Evolutionary conservation across 371 early-diverging fungal genomes (phyloP).

Genomic region (Thermomucor indicae-seudaticae): DNA sequence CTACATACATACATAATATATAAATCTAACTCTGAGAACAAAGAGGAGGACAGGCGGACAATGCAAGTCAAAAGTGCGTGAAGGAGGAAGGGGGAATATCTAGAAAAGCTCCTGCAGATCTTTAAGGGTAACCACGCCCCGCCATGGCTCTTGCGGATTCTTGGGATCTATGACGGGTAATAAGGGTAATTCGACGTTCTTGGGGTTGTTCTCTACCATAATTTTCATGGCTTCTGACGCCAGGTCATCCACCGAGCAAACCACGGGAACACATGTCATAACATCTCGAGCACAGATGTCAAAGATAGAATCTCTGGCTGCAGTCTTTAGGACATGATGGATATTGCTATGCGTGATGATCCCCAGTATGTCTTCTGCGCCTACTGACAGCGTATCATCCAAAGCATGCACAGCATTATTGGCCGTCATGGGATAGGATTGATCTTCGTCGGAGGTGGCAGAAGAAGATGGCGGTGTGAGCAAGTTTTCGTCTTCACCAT

Average conservation of each 20-base stretch:
- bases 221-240: constrained; percentile 32
- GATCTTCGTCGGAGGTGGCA: constrained; percentile 8
- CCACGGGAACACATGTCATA: constrained; percentile 30
- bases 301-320: constrained; percentile 31
- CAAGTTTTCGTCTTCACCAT: background rate
- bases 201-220: constrained; percentile 19
- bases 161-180: constrained; percentile 31
- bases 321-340: constrained; percentile 27
- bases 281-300: constrained; percentile 34
- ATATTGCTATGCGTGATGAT: constrained; percentile 44
- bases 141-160: constrained; percentile 14
- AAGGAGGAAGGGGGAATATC: background rate
- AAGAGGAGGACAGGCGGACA: background rate
- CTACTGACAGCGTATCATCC: background rate
- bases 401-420: background rate
- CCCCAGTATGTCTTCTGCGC: constrained; percentile 19
- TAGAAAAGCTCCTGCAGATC: constrained; percentile 45
- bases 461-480: constrained; percentile 5
- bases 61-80: background rate
- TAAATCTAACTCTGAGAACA: background rate
- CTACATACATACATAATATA: too few relatives aligned
- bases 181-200: constrained; percentile 19
- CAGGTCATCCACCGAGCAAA: constrained; percentile 22
- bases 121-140: constrained; percentile 39
- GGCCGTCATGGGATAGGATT: constrained; percentile 2